A percentile compares a stretch with the other conserved stretches of the same genome.
Evolutionary conservation across 345 rosid genomes (phyloP).

Genomic region (Moricandia arvensis): DNA sequence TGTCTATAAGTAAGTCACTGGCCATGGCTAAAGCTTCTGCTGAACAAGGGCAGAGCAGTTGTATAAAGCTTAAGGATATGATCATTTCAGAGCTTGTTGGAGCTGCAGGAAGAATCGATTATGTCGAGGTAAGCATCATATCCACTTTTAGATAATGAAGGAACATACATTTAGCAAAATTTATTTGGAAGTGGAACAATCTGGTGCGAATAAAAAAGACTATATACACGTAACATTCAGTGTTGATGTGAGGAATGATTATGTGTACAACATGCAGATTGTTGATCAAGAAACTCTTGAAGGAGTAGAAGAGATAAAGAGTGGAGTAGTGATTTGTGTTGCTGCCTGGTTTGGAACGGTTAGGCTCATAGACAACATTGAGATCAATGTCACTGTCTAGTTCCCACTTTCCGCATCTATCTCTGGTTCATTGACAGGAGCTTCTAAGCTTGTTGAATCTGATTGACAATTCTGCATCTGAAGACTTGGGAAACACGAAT

Average conservation of each 20-base stretch:
- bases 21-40: slow-evolving; percentile 50
- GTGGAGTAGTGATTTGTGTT: slow-evolving; percentile 62
- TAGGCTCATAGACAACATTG: slow-evolving; percentile 78
- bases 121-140: slow-evolving; percentile 62
- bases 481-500: slow-evolving; percentile 32
- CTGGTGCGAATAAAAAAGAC: background rate
- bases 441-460: background rate
- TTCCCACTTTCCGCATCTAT: background rate
- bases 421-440: background rate
- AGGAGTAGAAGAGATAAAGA: slow-evolving; percentile 53
- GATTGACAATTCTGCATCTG: slow-evolving; percentile 32
- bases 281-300: slow-evolving; percentile 70
- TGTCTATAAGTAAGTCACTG: slow-evolving; percentile 74
- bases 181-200: background rate
- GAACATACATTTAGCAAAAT: background rate
- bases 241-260: slow-evolving; percentile 1
- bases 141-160: background rate
- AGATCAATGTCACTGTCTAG: slow-evolving; percentile 45
- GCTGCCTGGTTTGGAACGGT: slow-evolving; percentile 89
- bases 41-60: slow-evolving; percentile 44
- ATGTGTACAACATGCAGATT: slow-evolving; percentile 40
- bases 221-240: background rate
- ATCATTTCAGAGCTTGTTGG: slow-evolving; percentile 48
- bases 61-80: slow-evolving; percentile 47
- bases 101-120: slow-evolving; percentile 78